Percentiles rank a stretch among this genome's conserved stretches.
phyloP scores from a whole-genome alignment of 2,329 filamentous ascomycete genomes.

The Juglanconis oblonga region DNA sequence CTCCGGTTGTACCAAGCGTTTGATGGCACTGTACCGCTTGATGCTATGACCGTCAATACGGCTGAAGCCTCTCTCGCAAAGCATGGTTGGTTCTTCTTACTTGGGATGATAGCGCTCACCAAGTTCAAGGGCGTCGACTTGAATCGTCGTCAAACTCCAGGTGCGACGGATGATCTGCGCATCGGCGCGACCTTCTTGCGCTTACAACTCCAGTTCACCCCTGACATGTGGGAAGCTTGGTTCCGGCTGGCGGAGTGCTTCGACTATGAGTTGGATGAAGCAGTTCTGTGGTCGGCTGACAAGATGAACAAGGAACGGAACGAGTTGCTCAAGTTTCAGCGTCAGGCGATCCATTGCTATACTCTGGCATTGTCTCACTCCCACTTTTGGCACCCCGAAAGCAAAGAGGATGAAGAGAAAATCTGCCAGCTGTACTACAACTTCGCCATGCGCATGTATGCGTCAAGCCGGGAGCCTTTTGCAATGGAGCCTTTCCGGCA shows the following conservation, averaged over 20 bases:
- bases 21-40: slow-evolving; percentile 71
- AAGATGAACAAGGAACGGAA: slow-evolving; percentile 82
- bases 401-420: slow-evolving; percentile 48
- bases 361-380: slow-evolving; percentile 58
- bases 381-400: slow-evolving; percentile 44
- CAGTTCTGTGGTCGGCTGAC: slow-evolving; percentile 83
- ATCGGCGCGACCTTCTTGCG: slow-evolving; percentile 77
- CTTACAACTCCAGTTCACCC: slow-evolving; percentile 78
- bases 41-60: slow-evolving; percentile 66
- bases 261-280: slow-evolving; percentile 83
- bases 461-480: slow-evolving; percentile 60
- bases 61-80: slow-evolving; percentile 70
- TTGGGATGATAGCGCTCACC: slow-evolving; percentile 83
- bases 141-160: slow-evolving; percentile 73
- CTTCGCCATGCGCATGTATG: slow-evolving; percentile 60
- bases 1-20: slow-evolving; percentile 77
- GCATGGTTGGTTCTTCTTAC: slow-evolving; percentile 87
- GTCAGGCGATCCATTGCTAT: slow-evolving; percentile 80
- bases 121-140: slow-evolving; percentile 72
- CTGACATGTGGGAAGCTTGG: slow-evolving; percentile 86
- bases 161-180: slow-evolving; percentile 79
- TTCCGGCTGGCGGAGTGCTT: slow-evolving; percentile 84
- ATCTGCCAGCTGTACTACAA: slow-evolving; percentile 58
- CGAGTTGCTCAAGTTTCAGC: slow-evolving; percentile 73
- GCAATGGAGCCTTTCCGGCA: slow-evolving; percentile 61